These are phyloP conservation scores for Penicillium sp. DNA, from an alignment of 2,329 filamentous ascomycete species.

Conservation along the genomic window DNA sequence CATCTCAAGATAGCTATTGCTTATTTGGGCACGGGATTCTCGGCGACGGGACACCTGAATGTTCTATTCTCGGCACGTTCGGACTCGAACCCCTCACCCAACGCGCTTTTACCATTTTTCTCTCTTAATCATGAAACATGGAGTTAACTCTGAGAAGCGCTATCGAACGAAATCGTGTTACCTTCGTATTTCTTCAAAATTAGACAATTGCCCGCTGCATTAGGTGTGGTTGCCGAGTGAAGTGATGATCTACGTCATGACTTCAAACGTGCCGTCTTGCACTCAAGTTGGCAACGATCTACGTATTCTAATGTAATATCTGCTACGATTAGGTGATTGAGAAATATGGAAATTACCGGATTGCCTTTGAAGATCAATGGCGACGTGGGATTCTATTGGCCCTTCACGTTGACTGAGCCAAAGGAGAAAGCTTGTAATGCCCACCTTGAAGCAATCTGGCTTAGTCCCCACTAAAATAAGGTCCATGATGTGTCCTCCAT, in stretches of 20 bases:
- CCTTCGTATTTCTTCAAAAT: not conserved
- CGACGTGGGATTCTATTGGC: not conserved
- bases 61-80: not conserved
- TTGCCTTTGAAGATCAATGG: not conserved
- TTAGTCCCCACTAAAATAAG: not conserved
- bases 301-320: not conserved
- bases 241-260: not conserved
- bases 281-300: not conserved
- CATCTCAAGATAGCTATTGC: not conserved
- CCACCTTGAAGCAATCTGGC: not conserved
- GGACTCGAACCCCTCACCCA: not conserved
- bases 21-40: not conserved
- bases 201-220: not conserved
- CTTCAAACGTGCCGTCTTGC: not conserved
- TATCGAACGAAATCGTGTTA: not conserved
- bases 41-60: not conserved
- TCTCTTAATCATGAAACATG: not conserved
- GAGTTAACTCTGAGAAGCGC: not conserved
- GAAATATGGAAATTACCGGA: not conserved
- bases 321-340: not conserved
- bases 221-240: not conserved
- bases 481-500: slow-evolving; percentile 10
- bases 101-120: not conserved
- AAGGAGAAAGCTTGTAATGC: not conserved
- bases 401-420: not conserved